Conservation (phyloP, 1,284 basidiomycete species). For the Trametes versicolor region DNA sequence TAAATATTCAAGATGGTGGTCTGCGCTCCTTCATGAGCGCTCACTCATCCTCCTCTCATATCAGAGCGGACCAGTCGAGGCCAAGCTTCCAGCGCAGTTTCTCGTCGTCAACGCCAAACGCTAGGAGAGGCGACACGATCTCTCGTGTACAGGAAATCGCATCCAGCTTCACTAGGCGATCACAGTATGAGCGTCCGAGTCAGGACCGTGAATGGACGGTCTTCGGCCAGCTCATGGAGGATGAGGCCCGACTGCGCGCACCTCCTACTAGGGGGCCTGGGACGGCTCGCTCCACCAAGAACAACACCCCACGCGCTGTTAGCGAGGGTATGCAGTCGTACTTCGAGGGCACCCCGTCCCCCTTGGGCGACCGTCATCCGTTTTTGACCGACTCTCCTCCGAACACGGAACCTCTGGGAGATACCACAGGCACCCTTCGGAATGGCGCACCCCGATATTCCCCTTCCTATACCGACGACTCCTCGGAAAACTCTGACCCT, state of each 20-base stretch:
- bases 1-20: constrained; percentile 10
- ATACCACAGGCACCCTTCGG: not conserved
- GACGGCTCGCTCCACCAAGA: constrained; percentile 17
- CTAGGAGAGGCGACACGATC: constrained; percentile 17
- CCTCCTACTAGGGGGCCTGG: constrained; percentile 8
- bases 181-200: constrained; percentile 15
- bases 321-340: constrained; percentile 22
- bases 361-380: constrained; percentile 9
- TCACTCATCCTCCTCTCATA: constrained; percentile 12
- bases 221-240: constrained; percentile 78
- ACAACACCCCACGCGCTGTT: constrained; percentile 24
- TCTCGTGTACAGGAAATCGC: constrained; percentile 33
- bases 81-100: constrained; percentile 30
- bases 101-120: constrained; percentile 24
- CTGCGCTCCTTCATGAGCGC: constrained; percentile 9
- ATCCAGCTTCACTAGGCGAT: constrained; percentile 21
- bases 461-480: not conserved
- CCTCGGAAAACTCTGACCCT: constrained; percentile 14
- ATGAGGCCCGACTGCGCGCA: constrained; percentile 45
- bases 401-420: not conserved
- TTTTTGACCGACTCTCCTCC: not conserved
- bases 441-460: not conserved
- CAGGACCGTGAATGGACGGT: constrained; percentile 65
- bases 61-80: constrained; percentile 9
- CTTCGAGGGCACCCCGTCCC: constrained; percentile 15